A percentile compares a stretch with the other conserved stretches of the same genome.
These are phyloP conservation scores for Globisporangium solare DNA, from an alignment of 352 stramenopile genomes.

Conservation along the genomic window DNA sequence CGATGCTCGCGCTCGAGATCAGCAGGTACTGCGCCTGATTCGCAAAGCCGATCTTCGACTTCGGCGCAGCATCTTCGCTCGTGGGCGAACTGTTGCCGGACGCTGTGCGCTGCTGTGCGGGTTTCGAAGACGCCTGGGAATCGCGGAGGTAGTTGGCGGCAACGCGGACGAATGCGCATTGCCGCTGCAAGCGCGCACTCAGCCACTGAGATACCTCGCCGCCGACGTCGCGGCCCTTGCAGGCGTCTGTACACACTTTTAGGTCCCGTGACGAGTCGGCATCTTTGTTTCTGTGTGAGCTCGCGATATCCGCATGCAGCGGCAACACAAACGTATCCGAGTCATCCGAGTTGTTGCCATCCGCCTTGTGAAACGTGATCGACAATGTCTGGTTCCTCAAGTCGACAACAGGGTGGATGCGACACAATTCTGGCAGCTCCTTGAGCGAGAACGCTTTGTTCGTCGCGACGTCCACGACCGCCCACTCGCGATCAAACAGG, in stretches of 20 bases:
- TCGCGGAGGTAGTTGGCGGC: slow-evolving; percentile 34
- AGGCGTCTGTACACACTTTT: slow-evolving; percentile 47
- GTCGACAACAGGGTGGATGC: slow-evolving; percentile 59
- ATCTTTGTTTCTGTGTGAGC: slow-evolving; percentile 17
- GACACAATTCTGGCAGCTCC: slow-evolving; percentile 49
- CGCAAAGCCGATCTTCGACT: slow-evolving; percentile 58
- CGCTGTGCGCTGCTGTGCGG: slow-evolving; percentile 2
- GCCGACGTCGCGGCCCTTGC: slow-evolving; percentile 48
- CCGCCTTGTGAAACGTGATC: slow-evolving; percentile 28
- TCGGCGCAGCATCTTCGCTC: not conserved
- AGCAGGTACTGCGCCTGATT: slow-evolving; percentile 72
- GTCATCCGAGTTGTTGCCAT: not conserved
- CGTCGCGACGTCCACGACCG: slow-evolving; percentile 54
- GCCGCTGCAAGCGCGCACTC: slow-evolving; percentile 46
- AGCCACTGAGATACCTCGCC: slow-evolving; percentile 59
- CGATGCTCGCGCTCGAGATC: slow-evolving; percentile 55
- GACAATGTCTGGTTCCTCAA: slow-evolving; percentile 49
- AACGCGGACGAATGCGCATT: slow-evolving; percentile 71
- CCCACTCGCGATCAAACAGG: slow-evolving; percentile 72
- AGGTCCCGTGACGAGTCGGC: slow-evolving; percentile 26
- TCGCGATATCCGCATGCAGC: slow-evolving; percentile 21
- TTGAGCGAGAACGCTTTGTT: slow-evolving; percentile 53
- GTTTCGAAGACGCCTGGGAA: slow-evolving; percentile 13
- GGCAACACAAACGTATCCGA: slow-evolving; percentile 34
- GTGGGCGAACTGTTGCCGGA: not conserved